Conservation (phyloP, 345 rosid genomes). For the Gossypium bickii region DNA sequence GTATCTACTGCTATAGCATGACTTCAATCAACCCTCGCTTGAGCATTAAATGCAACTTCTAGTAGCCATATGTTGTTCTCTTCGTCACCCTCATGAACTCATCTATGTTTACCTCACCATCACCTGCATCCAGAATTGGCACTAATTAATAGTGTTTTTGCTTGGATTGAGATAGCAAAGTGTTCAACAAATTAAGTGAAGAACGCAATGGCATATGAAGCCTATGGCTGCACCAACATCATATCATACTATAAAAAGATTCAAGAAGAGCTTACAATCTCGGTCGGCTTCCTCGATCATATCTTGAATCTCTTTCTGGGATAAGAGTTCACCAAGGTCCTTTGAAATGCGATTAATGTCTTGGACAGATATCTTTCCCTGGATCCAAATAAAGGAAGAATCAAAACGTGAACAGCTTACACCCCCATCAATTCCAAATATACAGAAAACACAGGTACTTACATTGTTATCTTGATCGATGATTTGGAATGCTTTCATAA, state of each 20-base stretch:
- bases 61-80: conserved; percentile 48
- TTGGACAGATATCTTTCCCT: conserved; percentile 69
- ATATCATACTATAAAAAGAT: neutral
- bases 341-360: conserved; percentile 66
- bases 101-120: conserved; percentile 60
- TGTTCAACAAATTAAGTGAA: neutral
- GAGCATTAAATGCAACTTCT: conserved; percentile 16
- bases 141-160: neutral
- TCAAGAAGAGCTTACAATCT: conserved; percentile 49
- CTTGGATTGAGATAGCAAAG: neutral
- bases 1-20: conserved; percentile 7
- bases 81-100: conserved; percentile 75
- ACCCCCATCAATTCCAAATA: neutral
- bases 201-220: neutral
- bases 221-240: neutral
- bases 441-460: conserved; percentile 18
- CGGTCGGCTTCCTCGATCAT: conserved; percentile 83
- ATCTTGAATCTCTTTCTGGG: conserved; percentile 65
- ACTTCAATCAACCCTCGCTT: conserved; percentile 13
- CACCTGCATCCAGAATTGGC: conserved; percentile 38
- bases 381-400: neutral
- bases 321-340: conserved; percentile 75
- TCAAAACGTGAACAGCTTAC: neutral
- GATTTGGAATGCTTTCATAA: conserved; percentile 65
- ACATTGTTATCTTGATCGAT: conserved; percentile 90